Evolutionary conservation across 1,139 yeast genomes (phyloP), one percentile per base, ranked within the genome.

Genomic region (Saccharomyces pastorianus): DNA sequence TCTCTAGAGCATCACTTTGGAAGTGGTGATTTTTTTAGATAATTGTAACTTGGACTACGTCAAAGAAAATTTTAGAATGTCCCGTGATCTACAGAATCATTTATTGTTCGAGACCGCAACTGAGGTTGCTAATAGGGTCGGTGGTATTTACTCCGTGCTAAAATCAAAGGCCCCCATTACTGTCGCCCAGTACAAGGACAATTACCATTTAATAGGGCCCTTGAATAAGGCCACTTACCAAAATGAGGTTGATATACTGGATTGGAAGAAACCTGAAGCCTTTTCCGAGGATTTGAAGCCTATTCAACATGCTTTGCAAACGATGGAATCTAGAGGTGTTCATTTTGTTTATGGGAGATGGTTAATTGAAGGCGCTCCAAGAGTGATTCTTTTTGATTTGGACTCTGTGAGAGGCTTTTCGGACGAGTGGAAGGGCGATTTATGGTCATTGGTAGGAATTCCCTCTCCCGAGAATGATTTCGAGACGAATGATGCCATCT

Each of bases 91-190:
- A 59, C 81, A 84, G 63, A 85, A 88, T 70, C 96, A 89, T 68
- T 77, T 89, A 56, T 79, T 91, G 54, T 90, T 91, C 66, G 98
- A 91, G 73, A 88, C 89, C 53, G 95, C 98, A 60, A 91, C 98
- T 6, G 98, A 91, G 71, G 97, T 91, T 53, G 97, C 97, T 67
- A 90, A 91, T 76, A 81, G 95, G 65, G 98, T 91, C 34, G 98
- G 98, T 51, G 98, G 98, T 51, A 91, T 91, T 70, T 91, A 91
- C 75, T 90, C 97, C 27, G 98, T 91, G 55, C 80, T 91, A 69
- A 91, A 93, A 71, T 88, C 96, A 27, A 91, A 91, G 73, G 97
- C 97, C 6, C 97, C 97, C 8, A 91, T 90, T 58, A 91, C 98
- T 8, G 91, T 88, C 53, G 90, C 95, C 49, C 97, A 91, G 72